These are phyloP conservation scores for Mycena amicta DNA, from an alignment of 768 basidiomycete genomes.

Conservation along the genomic window DNA sequence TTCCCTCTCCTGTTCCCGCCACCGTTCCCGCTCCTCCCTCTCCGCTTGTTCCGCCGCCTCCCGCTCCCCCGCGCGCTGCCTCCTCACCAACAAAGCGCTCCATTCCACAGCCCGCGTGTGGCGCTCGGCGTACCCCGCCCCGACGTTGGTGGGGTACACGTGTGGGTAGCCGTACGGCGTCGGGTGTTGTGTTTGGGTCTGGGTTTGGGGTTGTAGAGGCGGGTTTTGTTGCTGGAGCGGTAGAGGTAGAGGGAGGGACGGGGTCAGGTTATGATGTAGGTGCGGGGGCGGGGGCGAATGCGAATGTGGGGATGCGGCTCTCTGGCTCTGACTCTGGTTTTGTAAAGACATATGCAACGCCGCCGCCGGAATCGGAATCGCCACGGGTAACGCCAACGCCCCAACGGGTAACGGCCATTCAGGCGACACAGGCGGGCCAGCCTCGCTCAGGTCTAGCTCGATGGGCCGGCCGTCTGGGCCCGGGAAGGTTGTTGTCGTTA, in stretches of 20 bases:
- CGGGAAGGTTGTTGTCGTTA: not conserved
- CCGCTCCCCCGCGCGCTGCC: slow-evolving; percentile 1
- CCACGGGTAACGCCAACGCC: too few species aligned
- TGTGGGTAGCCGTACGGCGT: not conserved
- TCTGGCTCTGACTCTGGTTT: slow-evolving; percentile 9
- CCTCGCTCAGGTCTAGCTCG: slow-evolving; percentile 4
- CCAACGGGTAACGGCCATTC: slow-evolving; percentile 20
- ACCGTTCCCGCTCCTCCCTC: not conserved
- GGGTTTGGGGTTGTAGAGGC: not conserved
- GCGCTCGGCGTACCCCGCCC: slow-evolving; percentile 6
- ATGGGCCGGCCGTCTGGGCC: not conserved
- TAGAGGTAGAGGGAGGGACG: not conserved
- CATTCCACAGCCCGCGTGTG: slow-evolving; percentile 23
- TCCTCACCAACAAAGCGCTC: slow-evolving; percentile 15
- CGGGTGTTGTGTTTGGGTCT: not conserved
- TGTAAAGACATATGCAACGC: too few species aligned
- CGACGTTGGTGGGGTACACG: not conserved
- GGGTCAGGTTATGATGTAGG: not conserved
- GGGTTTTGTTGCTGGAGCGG: not conserved
- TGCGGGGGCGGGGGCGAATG: not conserved
- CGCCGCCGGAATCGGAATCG: too few species aligned
- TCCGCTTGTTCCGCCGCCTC: slow-evolving; percentile 16
- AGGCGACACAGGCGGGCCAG: slow-evolving; percentile 9
- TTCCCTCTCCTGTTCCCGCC: not conserved
- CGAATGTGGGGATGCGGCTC: not conserved